Base-by-base conservation (phyloP, 2,329 filamentous ascomycete genomes). In the Pseudogymnoascus sp. region DNA sequence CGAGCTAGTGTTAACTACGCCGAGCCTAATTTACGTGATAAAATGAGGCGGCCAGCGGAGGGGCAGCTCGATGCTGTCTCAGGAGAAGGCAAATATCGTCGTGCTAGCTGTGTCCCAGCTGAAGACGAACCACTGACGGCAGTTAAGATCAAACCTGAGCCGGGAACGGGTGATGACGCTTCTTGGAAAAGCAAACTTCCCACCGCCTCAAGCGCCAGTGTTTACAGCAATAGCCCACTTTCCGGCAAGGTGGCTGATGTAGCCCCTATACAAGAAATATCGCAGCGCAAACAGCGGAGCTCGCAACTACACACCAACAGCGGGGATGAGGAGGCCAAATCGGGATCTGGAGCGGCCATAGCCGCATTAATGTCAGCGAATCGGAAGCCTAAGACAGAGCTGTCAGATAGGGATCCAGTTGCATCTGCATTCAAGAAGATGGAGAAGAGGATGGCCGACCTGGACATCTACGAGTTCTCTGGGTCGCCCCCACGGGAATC, bases 41-140 rank as follows among this genome's bases (percentile, higher is more conserved):
- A 95, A 76, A 93, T 95, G 90, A 83, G 90, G 63, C 83, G 90
- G 64, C 89, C 90, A 21, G 89, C 88, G 1, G 90, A 90, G 71
- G 85, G 90, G 66, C 75, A 93, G 8, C 83, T 88, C 37, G 89
- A 92, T 72, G 90, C 89, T 1, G 89, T 93, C 12, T 76, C 82
- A 9, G 85, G 83, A n/a, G 83, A 88, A 67, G 82, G 81, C 33
- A 86, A 81, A 70, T 78, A 62, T 31, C 65, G 62, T 21, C 64
- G 63, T 18, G 33, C 41, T 6, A 80, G 63, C 33, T 61, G 33
- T 21, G 52, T 67, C 12, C 71, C 69, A 43, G 38, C 60, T 16
- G 70, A 72, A 45, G 70, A 69, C 9, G 66, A 68, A 40, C 52
- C n/a, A 9, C n/a, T 37, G 25, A 35, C 60, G 14, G 60, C 41